phyloP scores from a whole-genome alignment of 352 stramenopile species.

The Hyaloperonospora arabidopsidis region DNA sequence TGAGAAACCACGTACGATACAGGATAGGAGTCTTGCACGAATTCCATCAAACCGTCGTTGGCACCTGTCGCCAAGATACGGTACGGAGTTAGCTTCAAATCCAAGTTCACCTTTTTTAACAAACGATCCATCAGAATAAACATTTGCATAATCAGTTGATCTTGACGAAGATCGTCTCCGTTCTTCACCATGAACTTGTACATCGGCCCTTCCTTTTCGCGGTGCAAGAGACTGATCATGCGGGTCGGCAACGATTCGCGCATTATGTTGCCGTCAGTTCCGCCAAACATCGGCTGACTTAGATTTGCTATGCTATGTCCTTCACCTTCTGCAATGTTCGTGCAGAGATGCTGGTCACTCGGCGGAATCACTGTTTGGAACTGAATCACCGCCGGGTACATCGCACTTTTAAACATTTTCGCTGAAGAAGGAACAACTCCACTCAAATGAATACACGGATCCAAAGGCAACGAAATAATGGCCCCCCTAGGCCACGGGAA shows the following conservation, averaged over 20 bases:
- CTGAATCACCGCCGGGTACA: slow-evolving; percentile 96
- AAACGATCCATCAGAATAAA: slow-evolving; percentile 99
- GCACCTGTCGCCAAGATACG: slow-evolving; percentile 80
- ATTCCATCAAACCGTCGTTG: slow-evolving; percentile 94
- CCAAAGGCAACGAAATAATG: slow-evolving; percentile 81
- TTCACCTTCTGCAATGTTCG: slow-evolving; percentile 15
- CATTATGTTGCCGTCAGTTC: slow-evolving; percentile 41
- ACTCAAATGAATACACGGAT: slow-evolving; percentile 78
- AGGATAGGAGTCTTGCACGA: slow-evolving; percentile 92
- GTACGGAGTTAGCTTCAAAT: slow-evolving; percentile 97
- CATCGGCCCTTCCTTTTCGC: slow-evolving; percentile 74
- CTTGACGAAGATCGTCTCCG: slow-evolving; percentile 98
- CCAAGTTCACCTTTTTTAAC: slow-evolving; percentile 97
- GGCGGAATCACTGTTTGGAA: slow-evolving; percentile 84
- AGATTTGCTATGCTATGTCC: slow-evolving; percentile 20
- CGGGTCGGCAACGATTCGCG: slow-evolving; percentile 67
- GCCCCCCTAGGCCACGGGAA: slow-evolving; percentile 68
- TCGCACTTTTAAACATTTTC: slow-evolving; percentile 97
- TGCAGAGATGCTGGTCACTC: slow-evolving; percentile 30
- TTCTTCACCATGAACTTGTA: slow-evolving; percentile 99
- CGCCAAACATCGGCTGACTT: slow-evolving; percentile 44
- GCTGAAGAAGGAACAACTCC: slow-evolving; percentile 87
- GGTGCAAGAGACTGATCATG: slow-evolving; percentile 71
- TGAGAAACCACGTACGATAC: slow-evolving; percentile 94
- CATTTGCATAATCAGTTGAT: slow-evolving; percentile 99